A percentile compares a stretch with the other conserved stretches of the same genome.
phyloP scores from a whole-genome alignment of 805 yeast genomes.

The Spathaspora passalidarum region DNA sequence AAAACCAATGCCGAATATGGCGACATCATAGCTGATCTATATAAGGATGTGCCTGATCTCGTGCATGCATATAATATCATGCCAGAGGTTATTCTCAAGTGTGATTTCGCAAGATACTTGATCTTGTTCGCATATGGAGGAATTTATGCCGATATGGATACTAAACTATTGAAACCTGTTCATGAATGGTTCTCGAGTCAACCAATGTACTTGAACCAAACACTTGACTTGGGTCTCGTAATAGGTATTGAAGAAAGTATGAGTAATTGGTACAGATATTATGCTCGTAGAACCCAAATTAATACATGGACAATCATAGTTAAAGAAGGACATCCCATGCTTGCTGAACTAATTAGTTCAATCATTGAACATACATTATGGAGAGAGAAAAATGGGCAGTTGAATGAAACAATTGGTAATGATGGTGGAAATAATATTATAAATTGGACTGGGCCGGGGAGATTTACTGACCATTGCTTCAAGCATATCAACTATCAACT shows the following conservation, averaged over 20 bases:
- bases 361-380: slow-evolving; percentile 37
- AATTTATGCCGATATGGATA: slow-evolving; percentile 88
- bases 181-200: slow-evolving; percentile 65
- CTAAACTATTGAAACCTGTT: slow-evolving; percentile 89
- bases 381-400: slow-evolving; percentile 44
- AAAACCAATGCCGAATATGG: slow-evolving; percentile 67
- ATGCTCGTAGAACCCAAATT: slow-evolving; percentile 88
- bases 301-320: slow-evolving; percentile 96
- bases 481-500: slow-evolving; percentile 49
- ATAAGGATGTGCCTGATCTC: slow-evolving; percentile 71
- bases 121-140: slow-evolving; percentile 91
- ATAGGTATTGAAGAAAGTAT: slow-evolving; percentile 61
- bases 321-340: slow-evolving; percentile 88
- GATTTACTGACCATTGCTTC: slow-evolving; percentile 85
- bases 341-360: slow-evolving; percentile 75
- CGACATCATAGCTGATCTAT: slow-evolving; percentile 62
- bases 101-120: slow-evolving; percentile 90
- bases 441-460: slow-evolving; percentile 97
- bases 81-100: slow-evolving; percentile 81
- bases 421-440: slow-evolving; percentile 49
- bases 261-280: slow-evolving; percentile 53
- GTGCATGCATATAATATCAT: slow-evolving; percentile 67
- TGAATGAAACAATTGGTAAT: slow-evolving; percentile 21
- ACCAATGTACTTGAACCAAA: neutral
- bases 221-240: neutral